phyloP scores from a whole-genome alignment of 495 filamentous ascomycete species.

The Aspergillus homomorphus region DNA sequence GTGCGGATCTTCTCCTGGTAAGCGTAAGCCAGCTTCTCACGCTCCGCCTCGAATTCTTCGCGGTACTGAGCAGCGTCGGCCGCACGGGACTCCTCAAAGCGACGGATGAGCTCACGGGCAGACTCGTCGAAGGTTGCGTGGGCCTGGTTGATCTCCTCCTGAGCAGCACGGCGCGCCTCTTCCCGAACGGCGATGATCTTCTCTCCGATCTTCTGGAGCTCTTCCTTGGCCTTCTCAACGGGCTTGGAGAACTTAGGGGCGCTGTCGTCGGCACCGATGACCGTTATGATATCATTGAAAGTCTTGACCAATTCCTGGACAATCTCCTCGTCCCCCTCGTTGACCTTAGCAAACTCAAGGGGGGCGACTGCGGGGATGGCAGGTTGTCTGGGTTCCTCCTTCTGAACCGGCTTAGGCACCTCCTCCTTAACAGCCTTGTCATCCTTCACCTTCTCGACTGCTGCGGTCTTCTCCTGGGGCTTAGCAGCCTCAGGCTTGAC shows the following conservation, averaged over 20 bases:
- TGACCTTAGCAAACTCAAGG: conserved; percentile 71
- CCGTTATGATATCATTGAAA: conserved; percentile 90
- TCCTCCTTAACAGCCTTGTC: conserved; percentile 36
- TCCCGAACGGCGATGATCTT: conserved; percentile 72
- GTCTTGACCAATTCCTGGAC: conserved; percentile 94
- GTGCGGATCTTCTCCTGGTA: conserved; percentile 77
- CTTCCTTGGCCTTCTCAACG: conserved; percentile 76
- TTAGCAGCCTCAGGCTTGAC: conserved; percentile 27
- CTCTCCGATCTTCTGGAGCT: conserved; percentile 69
- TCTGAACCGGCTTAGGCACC: conserved; percentile 18
- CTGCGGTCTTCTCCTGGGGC: conserved; percentile 33
- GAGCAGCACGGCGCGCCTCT: conserved; percentile 63
- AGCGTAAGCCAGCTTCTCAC: conserved; percentile 65
- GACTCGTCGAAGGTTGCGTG: conserved; percentile 77
- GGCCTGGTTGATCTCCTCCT: conserved; percentile 66
- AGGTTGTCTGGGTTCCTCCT: conserved; percentile 33
- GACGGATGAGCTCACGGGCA: conserved; percentile 70
- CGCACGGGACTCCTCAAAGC: conserved; percentile 66
- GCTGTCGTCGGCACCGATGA: conserved; percentile 78
- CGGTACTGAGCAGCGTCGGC: conserved; percentile 75
- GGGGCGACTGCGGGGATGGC: conserved; percentile 49
- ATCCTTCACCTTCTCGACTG: conserved; percentile 43
- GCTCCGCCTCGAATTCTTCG: conserved; percentile 86
- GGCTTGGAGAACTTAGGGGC: conserved; percentile 69
- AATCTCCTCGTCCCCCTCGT: conserved; percentile 74